Evolutionary conservation across 352 stramenopile species (phyloP).

Genomic region (Phytophthora kernoviae): DNA sequence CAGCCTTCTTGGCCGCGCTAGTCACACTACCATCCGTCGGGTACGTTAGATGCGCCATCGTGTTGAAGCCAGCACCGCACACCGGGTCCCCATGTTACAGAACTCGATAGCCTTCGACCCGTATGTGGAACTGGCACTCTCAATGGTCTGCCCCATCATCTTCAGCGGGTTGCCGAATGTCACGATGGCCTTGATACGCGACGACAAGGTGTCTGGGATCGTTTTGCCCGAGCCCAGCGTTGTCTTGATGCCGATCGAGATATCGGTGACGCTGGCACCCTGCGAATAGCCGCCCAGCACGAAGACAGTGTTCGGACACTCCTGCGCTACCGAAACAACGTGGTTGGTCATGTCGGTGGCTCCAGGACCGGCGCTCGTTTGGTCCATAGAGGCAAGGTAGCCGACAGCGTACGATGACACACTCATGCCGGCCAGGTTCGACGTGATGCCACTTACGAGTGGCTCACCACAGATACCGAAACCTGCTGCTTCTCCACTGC

Average conservation of each 20-base stretch:
- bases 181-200: constrained; percentile 41
- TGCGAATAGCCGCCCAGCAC: constrained; percentile 40
- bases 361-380: constrained; percentile 25
- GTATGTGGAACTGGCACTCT: constrained; percentile 22
- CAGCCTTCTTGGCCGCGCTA: constrained; percentile 15
- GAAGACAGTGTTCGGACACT: constrained; percentile 39
- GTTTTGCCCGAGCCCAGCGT: constrained; percentile 21
- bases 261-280: constrained; percentile 36
- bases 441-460: constrained; percentile 31
- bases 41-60: constrained; percentile 23
- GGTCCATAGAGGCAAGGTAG: constrained; percentile 26
- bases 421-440: constrained; percentile 27
- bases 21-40: constrained; percentile 20
- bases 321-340: constrained; percentile 23
- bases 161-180: constrained; percentile 42
- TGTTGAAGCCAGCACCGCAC: constrained; percentile 25
- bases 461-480: constrained; percentile 32
- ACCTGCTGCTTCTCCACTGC: constrained; percentile 24
- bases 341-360: constrained; percentile 44
- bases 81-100: constrained; percentile 28
- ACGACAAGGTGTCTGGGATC: constrained; percentile 23
- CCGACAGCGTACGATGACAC: constrained; percentile 36
- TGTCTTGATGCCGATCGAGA: constrained; percentile 35
- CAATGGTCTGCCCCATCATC: constrained; percentile 30
- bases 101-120: constrained; percentile 25